Base-by-base conservation (phyloP, 1,284 basidiomycete genomes). In the Ceratorhiza oryzae-sativae region DNA sequence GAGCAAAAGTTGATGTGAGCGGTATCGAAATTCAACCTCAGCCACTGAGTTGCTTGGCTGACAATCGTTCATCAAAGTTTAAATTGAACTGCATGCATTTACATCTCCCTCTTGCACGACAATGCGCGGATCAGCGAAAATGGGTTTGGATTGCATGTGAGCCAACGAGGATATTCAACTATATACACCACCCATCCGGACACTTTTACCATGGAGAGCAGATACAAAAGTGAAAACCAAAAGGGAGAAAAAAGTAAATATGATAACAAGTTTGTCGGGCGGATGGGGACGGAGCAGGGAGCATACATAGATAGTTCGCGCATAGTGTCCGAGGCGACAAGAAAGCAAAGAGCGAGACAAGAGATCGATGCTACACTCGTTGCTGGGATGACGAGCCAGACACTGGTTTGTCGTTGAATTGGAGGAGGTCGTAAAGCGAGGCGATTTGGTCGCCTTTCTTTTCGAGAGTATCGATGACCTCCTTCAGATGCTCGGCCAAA, bases 381-480 rank as follows among this genome's bases (percentile, higher is more conserved):
- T 63, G 45, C 32, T 23, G 70, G 34, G 59, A 46, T 13, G 61
- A 58, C 12, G 72, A 27, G 20, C 45, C 42, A 12, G 73, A 23
- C 10, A 72, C 65, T 3, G 78, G 77, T 36, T 77, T 76, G 76
- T 94, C 92, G 75, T 87, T 85, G 81, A 91, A 92, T 23, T 83
- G 84, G 74, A 95, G 81, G 48, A 94, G 82, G 76, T 91, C 90
- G 79, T 94, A 94, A 20, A 96, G 81, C 0, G 90, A 87, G 9
- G 92, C 90, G 74, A 95, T 94, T 81, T 95, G 93, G 80, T 95
- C 91, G 46, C 93, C 93, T 93, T 94, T 95, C 76, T 88, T 87
- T 77, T 97, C 95, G 34, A 97, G 84, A 53, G 91, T 85, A 79
- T 95, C 92, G 59, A 97, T 93, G 18, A 97, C 93, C 78, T 96